These are phyloP conservation scores for Fraxinus angustifolia DNA, from an alignment of 305 asterid species.

Conservation along the genomic window DNA sequence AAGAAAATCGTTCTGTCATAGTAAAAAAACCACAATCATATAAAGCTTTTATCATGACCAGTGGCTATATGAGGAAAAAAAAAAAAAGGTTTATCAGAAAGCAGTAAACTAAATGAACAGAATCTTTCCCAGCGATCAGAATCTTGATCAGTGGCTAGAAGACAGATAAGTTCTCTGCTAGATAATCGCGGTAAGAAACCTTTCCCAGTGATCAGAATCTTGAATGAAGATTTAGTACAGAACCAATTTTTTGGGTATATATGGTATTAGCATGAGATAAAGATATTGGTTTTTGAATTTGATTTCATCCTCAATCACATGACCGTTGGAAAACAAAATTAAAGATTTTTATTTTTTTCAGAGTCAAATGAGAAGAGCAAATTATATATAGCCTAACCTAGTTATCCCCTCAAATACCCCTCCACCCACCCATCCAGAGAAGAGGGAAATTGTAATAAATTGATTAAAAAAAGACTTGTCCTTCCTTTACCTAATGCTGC, in stretches of 20 bases:
- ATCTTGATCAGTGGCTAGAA: background rate
- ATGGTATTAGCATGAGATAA: background rate
- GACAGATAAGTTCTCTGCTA: background rate
- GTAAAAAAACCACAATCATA: background rate
- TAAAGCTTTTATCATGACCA: background rate
- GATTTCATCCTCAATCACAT: background rate
- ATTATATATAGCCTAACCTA: background rate
- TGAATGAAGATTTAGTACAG: background rate
- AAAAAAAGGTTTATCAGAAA: background rate
- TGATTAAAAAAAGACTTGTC: background rate
- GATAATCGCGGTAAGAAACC: background rate
- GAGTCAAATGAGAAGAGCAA: background rate
- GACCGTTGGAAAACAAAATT: background rate
- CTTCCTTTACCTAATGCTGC: background rate
- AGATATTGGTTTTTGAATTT: background rate
- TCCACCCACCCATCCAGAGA: background rate
- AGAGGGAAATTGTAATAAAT: background rate
- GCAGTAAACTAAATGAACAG: background rate
- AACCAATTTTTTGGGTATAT: background rate
- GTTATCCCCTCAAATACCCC: background rate
- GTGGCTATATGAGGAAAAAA: background rate
- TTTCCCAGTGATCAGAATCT: background rate
- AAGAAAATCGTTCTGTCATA: background rate
- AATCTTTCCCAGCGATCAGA: too few species aligned
- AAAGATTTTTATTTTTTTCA: background rate